Base-by-base conservation (phyloP, 305 asterid species). In the Solanum hybrid region DNA sequence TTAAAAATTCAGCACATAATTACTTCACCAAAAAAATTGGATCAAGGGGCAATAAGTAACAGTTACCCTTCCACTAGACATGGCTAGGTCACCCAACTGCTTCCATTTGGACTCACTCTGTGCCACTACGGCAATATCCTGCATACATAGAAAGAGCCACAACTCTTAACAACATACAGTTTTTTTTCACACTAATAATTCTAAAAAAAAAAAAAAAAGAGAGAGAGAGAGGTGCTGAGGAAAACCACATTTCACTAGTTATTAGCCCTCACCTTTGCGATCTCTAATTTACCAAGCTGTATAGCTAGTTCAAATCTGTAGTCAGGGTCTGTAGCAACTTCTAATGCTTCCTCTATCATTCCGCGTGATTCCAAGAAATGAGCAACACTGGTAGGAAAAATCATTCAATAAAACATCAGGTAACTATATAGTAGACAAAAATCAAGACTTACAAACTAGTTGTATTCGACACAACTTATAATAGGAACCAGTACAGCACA, bases 61-160 rank as follows among this genome's bases (percentile, higher is more conserved):
- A 78, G 26, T 87, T 96, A 98, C 99, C 99, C 90, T 96, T 93
- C 99, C 99, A 79, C 94, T 90, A 90, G 99, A 98, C 98, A 98
- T 94, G 77, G 99, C 99, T 92, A 98, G 95, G 94, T 96, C 99
- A 78, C 99, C 99, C 96, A 98, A 91, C 91, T 98, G 99, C 95
- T 95, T 98, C 99, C 99, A 98, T 91, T 98, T 98, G 83, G 96
- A 93, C 91, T 97, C 99, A 51, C 98, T 98, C 89, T 94, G 96
- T 78, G 97, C 99, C 35, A 91, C 94, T 75, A 91, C 28, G 5
- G 99, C 99, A 87, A 98, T 97, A 92, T 96, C 99, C 99, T 98
- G 93, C 83, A 86, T 69, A 85, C 46, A 90, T 57, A 90, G 29
- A 91, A 87, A 76, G 87, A 82, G 89, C 57, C 57, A 71, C 57